Evolutionary conservation across 257 asterid genomes (phyloP), one percentile per base, ranked within the genome.

Genomic region (Jacaranda mimosifolia): DNA sequence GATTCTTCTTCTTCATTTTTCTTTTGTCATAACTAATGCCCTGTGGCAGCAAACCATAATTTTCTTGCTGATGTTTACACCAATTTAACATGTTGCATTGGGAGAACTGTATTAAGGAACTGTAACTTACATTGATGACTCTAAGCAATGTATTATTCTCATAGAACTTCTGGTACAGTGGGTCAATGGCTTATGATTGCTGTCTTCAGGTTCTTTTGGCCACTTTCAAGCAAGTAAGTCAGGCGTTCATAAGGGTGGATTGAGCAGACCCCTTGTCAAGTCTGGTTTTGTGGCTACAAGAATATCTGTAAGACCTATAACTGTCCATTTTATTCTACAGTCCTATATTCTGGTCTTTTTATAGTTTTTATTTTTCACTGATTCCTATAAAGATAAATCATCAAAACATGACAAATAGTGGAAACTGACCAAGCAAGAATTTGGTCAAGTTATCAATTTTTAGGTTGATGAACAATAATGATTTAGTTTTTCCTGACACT

Each of bases 181-280:
- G 59, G 19, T 19, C 46, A 43, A 21, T 42, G 43, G 65, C 74
- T 73, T 58, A 60, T 67, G 68, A 46, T 42, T 70, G 70, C 62
- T 72, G 56, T 55, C 58, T 76, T 74, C 90, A 93, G 99, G 99
- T 79, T 95, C 98, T 63, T 93, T 93, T 86, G 99, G 99, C 67
- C 99, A 95, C 85, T 93, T 93, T 66, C 99, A 95, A 86, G 99
- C 99, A 51, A 93, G 98, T 85, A 93, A 85, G 68, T 89, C 99
- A 1, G 94, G 97, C 51, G 99, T 95, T 70, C 98, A 95, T 73
- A 95, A 93, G 86, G 99, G 99, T 6, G 97, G 92, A 77, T 73
- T 93, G 71, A 75, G 81, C 82, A 84, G 36, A 26, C 89, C 93
- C 65, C 89, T 95, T 67, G 99, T 95, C 77, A 93, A 91, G 90